Evolutionary conservation across 177 flowering plant genomes (phyloP), one percentile per base, ranked within the genome.

Genomic region (Vitis hybrid): DNA sequence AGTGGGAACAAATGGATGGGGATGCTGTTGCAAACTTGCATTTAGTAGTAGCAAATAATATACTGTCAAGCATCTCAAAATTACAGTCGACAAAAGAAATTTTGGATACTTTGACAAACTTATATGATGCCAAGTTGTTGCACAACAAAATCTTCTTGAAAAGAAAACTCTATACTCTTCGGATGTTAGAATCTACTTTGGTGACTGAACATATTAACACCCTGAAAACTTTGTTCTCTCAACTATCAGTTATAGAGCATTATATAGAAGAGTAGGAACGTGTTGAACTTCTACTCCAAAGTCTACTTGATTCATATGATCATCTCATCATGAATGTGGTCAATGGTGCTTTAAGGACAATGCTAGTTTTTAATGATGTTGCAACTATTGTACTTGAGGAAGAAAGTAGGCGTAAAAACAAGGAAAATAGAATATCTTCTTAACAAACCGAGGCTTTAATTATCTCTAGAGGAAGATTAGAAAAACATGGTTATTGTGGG

Each of bases 121-220:
- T 70, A 40, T 69, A 65, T 63, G 61, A 74, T 54, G 60, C 30
- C 23, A 64, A 74, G 55, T 74, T 72, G 52, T 59, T 69, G 1
- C 72, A 63, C 65, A 74, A 58, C 52, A 74, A 57, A 51, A 57
- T 74, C 10, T 69, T 74, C 48, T 57, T 69, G 9, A 74, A 74
- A 60, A 74, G 64, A 40, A 74, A 17, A 58, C 64, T 74, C 8
- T 69, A 74, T 51, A 74, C 72, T 69, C 54, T 68, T 57, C 45
- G 8, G 8, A 74, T 74, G 77, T 7, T 3, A 3, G 69, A 74
- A 52, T 63, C 65, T 18, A 69, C 52, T 0, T 17, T 34, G 32
- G 19, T 26, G 6, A 57, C 54, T 0, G 52, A 58, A 1, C 74
- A 57, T 9, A 34, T 67, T 60, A 55, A 67, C 52, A 56, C 6